Evolutionary conservation across 352 stramenopile species (phyloP).

Genomic region (Pythium vanterpoolii): DNA sequence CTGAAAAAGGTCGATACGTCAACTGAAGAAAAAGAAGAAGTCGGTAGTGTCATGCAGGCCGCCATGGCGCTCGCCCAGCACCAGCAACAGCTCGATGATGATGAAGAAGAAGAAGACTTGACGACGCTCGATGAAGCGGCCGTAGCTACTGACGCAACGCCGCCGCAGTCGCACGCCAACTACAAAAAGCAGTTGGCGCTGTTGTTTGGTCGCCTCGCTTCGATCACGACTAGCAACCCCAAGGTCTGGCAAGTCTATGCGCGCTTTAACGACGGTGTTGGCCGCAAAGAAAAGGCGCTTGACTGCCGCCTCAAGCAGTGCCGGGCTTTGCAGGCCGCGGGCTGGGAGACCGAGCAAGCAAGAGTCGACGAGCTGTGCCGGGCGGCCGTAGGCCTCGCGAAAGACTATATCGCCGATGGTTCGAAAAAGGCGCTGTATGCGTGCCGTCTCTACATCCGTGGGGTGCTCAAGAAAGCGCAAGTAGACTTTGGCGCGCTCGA

Average conservation of each 20-base stretch:
- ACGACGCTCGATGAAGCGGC: slow-evolving; percentile 45
- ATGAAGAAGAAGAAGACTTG: slow-evolving; percentile 50
- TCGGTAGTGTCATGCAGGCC: slow-evolving; percentile 24
- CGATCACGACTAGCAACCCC: slow-evolving; percentile 70
- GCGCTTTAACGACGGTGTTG: slow-evolving; percentile 72
- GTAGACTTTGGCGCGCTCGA: slow-evolving; percentile 58
- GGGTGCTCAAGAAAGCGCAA: slow-evolving; percentile 75
- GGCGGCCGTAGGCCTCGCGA: slow-evolving; percentile 46
- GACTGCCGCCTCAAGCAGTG: slow-evolving; percentile 81
- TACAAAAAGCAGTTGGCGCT: slow-evolving; percentile 75
- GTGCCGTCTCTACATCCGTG: slow-evolving; percentile 70
- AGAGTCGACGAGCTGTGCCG: slow-evolving; percentile 58
- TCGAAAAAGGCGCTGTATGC: slow-evolving; percentile 81
- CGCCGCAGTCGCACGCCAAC: slow-evolving; percentile 49
- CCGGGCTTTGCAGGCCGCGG: slow-evolving; percentile 59
- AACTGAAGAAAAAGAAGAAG: slow-evolving; percentile 21
- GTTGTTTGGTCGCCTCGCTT: slow-evolving; percentile 75
- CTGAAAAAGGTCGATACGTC: slow-evolving; percentile 37
- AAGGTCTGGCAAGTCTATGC: slow-evolving; percentile 85
- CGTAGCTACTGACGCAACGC: slow-evolving; percentile 41
- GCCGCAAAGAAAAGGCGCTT: slow-evolving; percentile 60
- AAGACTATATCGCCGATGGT: slow-evolving; percentile 65
- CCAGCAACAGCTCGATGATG: slow-evolving; percentile 7
- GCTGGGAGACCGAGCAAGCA: slow-evolving; percentile 63
- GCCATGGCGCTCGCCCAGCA: slow-evolving; percentile 4